Conservation (phyloP, 148 eudicot genomes). For the Persicaria maculosa region DNA sequence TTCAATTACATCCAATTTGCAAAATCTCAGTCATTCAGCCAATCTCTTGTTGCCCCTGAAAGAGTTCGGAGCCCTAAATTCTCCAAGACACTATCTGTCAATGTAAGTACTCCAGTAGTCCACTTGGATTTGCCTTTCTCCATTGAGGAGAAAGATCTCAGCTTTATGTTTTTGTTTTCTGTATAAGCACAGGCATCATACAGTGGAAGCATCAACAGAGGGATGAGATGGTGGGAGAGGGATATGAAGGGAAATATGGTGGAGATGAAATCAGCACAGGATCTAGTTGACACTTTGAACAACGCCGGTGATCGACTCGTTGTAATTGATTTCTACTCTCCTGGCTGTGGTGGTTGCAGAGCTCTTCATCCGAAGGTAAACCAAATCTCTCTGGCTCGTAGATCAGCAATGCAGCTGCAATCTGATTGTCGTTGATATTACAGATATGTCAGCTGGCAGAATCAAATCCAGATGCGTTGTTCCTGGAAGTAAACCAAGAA, state of each 20-base stretch:
- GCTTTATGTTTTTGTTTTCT: not conserved
- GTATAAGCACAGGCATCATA: constrained; percentile 46
- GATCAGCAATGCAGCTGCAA: too few relatives aligned
- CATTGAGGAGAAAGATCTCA: not conserved
- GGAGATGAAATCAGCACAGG: constrained; percentile 69
- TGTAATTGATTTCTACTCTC: constrained; percentile 77
- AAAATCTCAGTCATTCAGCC: constrained; percentile 16
- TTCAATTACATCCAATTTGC: not conserved
- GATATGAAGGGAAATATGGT: constrained; percentile 65
- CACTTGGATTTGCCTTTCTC: not conserved
- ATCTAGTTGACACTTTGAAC: constrained; percentile 45
- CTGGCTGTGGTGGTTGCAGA: constrained; percentile 96
- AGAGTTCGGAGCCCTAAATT: not conserved
- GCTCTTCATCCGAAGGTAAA: constrained; percentile 88
- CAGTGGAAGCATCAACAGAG: constrained; percentile 30
- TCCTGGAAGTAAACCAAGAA: constrained; percentile 69
- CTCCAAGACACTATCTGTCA: not conserved
- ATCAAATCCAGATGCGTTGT: constrained; percentile 55
- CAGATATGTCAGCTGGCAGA: constrained; percentile 93
- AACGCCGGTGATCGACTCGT: constrained; percentile 70
- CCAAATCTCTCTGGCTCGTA: not conserved
- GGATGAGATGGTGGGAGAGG: constrained; percentile 92
- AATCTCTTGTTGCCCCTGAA: constrained; percentile 21
- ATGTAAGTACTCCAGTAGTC: not conserved
- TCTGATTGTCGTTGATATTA: too few relatives aligned